These are phyloP conservation scores for Cryoendolithus antarcticus DNA, from an alignment of 2,329 filamentous ascomycete genomes.

Conservation along the genomic window DNA sequence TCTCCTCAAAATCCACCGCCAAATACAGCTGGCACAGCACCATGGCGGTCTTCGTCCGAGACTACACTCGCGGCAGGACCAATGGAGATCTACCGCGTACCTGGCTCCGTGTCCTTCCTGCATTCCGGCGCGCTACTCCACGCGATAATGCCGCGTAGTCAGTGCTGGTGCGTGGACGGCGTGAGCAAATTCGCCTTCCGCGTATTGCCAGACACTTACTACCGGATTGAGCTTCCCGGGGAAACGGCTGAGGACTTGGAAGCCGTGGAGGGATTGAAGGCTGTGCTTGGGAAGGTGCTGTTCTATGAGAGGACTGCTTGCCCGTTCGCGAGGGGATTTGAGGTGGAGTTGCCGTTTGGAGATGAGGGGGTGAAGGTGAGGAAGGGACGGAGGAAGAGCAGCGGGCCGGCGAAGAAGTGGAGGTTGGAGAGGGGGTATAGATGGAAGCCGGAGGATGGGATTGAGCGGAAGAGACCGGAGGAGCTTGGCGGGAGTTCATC, in stretches of 20 bases:
- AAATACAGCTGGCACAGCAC: conserved; percentile 43
- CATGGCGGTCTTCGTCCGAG: conserved; percentile 66
- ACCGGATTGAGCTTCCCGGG: conserved; percentile 74
- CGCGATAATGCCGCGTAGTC: conserved; percentile 77
- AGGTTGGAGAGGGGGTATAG: conserved; percentile 30
- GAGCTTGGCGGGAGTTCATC: background rate
- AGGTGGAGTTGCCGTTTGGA: conserved; percentile 58
- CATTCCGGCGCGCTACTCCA: conserved; percentile 75
- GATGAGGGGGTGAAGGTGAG: conserved; percentile 50
- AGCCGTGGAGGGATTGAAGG: conserved; percentile 55
- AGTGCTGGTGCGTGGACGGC: conserved; percentile 87
- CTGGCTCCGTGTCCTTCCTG: conserved; percentile 75
- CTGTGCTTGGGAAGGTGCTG: conserved; percentile 58
- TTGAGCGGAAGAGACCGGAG: background rate
- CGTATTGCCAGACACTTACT: conserved; percentile 72
- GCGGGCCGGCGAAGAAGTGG: conserved; percentile 39
- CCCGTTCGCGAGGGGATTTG: conserved; percentile 69
- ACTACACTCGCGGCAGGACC: conserved; percentile 69
- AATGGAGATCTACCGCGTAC: conserved; percentile 73
- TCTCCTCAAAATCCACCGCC: conserved; percentile 21
- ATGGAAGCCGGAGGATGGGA: conserved; percentile 31
- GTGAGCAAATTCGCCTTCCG: conserved; percentile 73
- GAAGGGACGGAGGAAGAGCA: conserved; percentile 50
- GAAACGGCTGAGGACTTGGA: conserved; percentile 49
- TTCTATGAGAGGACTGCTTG: conserved; percentile 81